Conservation (phyloP, 306 rosid species). For the Heteromeles arbutifolia region DNA sequence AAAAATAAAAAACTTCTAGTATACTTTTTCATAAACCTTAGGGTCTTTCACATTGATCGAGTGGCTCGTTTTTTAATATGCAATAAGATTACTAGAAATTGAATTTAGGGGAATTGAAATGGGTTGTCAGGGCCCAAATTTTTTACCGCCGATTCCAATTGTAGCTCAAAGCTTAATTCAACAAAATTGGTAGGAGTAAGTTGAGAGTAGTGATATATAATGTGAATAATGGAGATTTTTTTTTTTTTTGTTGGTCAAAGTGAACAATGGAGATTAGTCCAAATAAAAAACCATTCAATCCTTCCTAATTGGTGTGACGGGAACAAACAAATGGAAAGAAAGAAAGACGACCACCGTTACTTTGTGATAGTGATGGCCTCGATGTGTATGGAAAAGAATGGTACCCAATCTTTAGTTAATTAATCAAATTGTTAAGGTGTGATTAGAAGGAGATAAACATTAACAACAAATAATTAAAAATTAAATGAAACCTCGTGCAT, state of each 20-base stretch:
- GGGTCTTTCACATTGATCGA: too few relatives aligned
- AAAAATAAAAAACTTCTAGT: too few relatives aligned
- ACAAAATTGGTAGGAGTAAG: not conserved
- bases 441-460: constrained; percentile 8
- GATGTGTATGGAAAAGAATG: not conserved
- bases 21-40: too few relatives aligned
- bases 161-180: too few relatives aligned
- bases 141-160: too few relatives aligned
- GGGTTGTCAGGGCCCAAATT: too few relatives aligned
- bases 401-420: constrained; percentile 4
- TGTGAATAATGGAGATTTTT: not conserved
- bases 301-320: constrained; percentile 15
- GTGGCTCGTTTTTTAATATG: too few relatives aligned
- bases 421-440: not conserved
- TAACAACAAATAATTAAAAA: not conserved
- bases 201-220: not conserved
- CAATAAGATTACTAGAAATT: too few relatives aligned
- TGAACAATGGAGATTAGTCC: not conserved
- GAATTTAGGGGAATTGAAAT: too few relatives aligned
- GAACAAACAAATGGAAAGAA: constrained; percentile 5
- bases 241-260: too few relatives aligned
- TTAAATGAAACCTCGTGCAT: not conserved
- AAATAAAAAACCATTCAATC: constrained; percentile 4
- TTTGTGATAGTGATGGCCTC: not conserved
- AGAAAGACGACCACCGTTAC: not conserved